Conservation (phyloP, 192 early-diverging fungal genomes). For the Chytriomyces sp. region DNA sequence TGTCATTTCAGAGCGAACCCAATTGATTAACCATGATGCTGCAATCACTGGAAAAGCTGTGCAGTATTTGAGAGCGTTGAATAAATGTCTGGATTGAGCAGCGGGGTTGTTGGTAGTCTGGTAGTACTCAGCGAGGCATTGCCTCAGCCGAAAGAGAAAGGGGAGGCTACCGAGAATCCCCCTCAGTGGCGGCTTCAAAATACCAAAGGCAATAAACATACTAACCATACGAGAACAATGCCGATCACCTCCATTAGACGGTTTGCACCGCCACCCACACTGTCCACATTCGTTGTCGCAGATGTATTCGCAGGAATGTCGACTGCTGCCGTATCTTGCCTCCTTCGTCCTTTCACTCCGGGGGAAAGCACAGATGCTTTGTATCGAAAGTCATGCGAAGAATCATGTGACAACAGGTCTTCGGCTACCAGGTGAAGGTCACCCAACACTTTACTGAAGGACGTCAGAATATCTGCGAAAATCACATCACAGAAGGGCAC, state of each 20-base stretch:
- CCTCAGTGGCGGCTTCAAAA: constrained; percentile 48
- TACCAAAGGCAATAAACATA: constrained; percentile 47
- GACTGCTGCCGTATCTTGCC: too few species aligned
- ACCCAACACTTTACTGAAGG: constrained; percentile 86
- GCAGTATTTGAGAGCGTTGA: constrained; percentile 91
- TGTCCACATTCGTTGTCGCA: neutral
- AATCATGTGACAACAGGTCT: constrained; percentile 38
- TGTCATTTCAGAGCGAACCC: constrained; percentile 12
- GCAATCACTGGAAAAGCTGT: constrained; percentile 79
- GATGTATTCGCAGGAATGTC: neutral
- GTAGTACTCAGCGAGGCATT: constrained; percentile 76
- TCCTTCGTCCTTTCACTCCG: neutral
- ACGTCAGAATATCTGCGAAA: constrained; percentile 93
- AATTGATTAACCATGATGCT: constrained; percentile 46
- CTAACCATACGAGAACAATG: constrained; percentile 71
- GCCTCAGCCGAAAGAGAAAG: constrained; percentile 74
- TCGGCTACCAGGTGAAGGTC: constrained; percentile 74
- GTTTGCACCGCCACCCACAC: neutral
- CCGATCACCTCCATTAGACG: constrained; percentile 47
- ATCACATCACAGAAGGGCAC: constrained; percentile 75
- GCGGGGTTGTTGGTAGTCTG: constrained; percentile 50
- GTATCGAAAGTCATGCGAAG: constrained; percentile 9
- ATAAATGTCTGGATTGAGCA: constrained; percentile 70
- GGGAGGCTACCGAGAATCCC: constrained; percentile 58
- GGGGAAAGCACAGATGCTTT: neutral